phyloP scores from a whole-genome alignment of 441 rosid genomes.

The Manihot esculenta region DNA sequence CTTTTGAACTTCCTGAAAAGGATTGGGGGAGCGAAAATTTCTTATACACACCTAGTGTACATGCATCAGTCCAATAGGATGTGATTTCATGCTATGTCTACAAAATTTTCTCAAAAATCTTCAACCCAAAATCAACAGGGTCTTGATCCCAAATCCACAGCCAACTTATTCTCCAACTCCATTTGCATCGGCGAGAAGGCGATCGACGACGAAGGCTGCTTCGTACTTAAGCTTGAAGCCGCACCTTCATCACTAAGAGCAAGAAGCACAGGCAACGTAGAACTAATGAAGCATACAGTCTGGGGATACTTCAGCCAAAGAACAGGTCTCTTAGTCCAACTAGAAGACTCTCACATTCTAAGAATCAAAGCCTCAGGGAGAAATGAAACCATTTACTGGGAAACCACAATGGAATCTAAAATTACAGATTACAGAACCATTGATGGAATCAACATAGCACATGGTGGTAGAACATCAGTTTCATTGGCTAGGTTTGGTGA shows the following conservation, averaged over 20 bases:
- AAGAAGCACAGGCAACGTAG: conserved; percentile 55
- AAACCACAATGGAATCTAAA: conserved; percentile 80
- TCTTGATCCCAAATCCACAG: conserved; percentile 84
- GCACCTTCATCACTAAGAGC: conserved; percentile 45
- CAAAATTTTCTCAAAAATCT: neutral
- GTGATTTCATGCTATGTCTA: neutral
- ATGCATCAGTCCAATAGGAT: neutral
- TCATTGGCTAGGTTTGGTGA: conserved; percentile 69
- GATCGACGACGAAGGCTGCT: conserved; percentile 52
- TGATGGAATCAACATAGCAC: conserved; percentile 80
- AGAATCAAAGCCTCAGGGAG: conserved; percentile 49
- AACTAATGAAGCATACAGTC: conserved; percentile 58
- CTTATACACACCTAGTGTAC: conserved; percentile 6
- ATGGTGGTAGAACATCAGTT: conserved; percentile 64
- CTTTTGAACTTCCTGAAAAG: neutral
- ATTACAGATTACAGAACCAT: conserved; percentile 70
- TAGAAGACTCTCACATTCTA: conserved; percentile 79
- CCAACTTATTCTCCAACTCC: conserved; percentile 63
- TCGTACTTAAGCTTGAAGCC: conserved; percentile 51
- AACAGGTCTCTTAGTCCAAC: conserved; percentile 71
- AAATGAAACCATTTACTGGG: conserved; percentile 63
- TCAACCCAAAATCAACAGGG: conserved; percentile 47
- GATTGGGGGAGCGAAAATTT: conserved; percentile 11
- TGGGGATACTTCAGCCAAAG: conserved; percentile 91
- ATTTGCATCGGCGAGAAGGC: conserved; percentile 56